Evolutionary conservation across 2,329 filamentous ascomycete species (phyloP).

Genomic region (Tolypocladium guangdongense): DNA sequence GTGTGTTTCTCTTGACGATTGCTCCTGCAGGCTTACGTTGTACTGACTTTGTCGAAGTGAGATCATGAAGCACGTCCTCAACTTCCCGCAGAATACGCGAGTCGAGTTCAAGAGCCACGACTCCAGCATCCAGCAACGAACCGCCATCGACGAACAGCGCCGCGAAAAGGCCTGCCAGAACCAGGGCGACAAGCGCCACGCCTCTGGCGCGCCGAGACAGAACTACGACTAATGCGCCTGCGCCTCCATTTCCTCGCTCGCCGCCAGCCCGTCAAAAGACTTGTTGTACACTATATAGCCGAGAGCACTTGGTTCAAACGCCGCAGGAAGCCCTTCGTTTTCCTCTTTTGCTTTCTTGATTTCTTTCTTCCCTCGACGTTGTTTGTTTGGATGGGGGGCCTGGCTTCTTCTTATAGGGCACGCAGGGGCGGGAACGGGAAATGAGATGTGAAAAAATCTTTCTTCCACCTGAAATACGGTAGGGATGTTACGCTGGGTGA

Average conservation of each 20-base stretch:
- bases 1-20: conserved; percentile 38
- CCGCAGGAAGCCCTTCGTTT: background rate
- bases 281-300: conserved; percentile 2
- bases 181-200: conserved; percentile 28
- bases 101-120: conserved; percentile 96
- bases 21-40: background rate
- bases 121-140: conserved; percentile 85
- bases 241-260: background rate
- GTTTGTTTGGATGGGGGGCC: background rate
- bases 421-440: background rate
- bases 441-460: background rate
- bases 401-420: background rate
- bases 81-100: conserved; percentile 77
- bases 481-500: background rate
- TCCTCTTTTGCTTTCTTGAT: background rate
- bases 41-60: conserved; percentile 47
- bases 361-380: background rate
- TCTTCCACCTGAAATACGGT: conserved; percentile 1
- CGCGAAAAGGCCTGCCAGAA: conserved; percentile 63
- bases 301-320: background rate
- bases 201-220: conserved; percentile 19
- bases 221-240: conserved; percentile 15
- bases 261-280: background rate
- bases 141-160: conserved; percentile 80
- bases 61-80: conserved; percentile 83